A percentile compares a stretch with the other conserved stretches of the same genome.
Conservation (phyloP, 352 stramenopile genomes). For the Globisporangium spinosum region DNA sequence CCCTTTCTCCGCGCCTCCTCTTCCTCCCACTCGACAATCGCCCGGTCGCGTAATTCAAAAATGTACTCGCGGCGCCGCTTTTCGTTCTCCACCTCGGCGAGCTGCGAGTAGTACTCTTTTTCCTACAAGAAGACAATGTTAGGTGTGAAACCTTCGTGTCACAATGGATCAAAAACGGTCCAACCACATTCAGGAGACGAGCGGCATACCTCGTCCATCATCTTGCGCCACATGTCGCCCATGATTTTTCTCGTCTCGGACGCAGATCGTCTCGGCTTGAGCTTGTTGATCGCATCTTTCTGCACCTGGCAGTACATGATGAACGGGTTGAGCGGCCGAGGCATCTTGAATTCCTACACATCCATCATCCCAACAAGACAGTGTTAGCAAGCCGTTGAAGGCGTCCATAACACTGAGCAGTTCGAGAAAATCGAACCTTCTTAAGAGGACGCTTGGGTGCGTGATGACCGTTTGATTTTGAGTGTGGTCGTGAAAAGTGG, state of each 20-base stretch:
- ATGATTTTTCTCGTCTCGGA: constrained; percentile 77
- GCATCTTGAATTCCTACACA: constrained; percentile 31
- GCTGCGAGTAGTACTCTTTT: constrained; percentile 72
- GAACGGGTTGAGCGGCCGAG: constrained; percentile 75
- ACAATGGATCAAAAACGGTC: not conserved
- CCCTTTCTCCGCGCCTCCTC: constrained; percentile 65
- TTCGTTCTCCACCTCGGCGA: constrained; percentile 77
- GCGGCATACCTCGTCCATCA: constrained; percentile 56
- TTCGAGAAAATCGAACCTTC: constrained; percentile 12
- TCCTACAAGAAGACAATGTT: constrained; percentile 26
- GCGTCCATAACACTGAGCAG: not conserved
- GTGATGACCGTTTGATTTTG: constrained; percentile 22
- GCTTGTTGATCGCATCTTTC: constrained; percentile 53
- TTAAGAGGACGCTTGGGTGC: constrained; percentile 24
- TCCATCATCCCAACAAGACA: not conserved
- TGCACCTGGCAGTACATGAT: constrained; percentile 84
- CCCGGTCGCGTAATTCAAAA: constrained; percentile 63
- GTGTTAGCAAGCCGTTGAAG: not conserved
- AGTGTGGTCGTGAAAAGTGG: constrained; percentile 12
- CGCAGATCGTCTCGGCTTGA: constrained; percentile 52
- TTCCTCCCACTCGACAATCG: constrained; percentile 74
- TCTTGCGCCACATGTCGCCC: constrained; percentile 81
- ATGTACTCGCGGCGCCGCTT: constrained; percentile 71
- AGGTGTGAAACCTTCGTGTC: not conserved
- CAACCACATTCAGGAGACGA: not conserved